phyloP scores from a whole-genome alignment of 2,329 filamentous ascomycete genomes.

The Colletotrichum sp. region DNA sequence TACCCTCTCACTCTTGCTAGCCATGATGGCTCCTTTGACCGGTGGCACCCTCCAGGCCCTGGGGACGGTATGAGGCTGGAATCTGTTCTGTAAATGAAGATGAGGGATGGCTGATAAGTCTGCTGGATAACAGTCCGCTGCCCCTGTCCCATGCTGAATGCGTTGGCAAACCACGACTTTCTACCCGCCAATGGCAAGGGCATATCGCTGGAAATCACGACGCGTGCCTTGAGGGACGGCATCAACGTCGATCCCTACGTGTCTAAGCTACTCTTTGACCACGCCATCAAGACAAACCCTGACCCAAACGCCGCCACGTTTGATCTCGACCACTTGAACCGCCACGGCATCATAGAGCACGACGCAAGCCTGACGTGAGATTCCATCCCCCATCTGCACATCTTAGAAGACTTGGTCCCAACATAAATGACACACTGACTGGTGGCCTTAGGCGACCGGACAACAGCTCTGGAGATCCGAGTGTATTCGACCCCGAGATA shows the following conservation, averaged over 20 bases:
- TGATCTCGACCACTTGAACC: not conserved
- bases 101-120: not conserved
- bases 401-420: not conserved
- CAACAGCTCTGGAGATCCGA: conserved; percentile 29
- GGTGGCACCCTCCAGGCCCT: not conserved
- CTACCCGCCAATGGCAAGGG: conserved; percentile 26
- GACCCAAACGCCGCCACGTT: not conserved
- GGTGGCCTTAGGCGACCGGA: conserved; percentile 24
- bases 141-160: conserved; percentile 26
- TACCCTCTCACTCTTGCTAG: not conserved
- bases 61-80: not conserved
- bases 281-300: not conserved
- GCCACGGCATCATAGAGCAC: not conserved
- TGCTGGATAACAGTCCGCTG: not conserved
- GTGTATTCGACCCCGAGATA: conserved; percentile 28
- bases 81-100: not conserved
- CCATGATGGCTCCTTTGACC: not conserved
- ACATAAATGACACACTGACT: not conserved
- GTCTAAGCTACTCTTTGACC: not conserved
- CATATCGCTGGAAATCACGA: conserved; percentile 5
- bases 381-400: not conserved
- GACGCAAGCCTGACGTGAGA: not conserved
- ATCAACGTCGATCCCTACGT: not conserved
- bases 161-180: conserved; percentile 29
- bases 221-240: conserved; percentile 3